Base-by-base conservation (phyloP, 768 basidiomycete species). In the Boletus tylopilopsis region DNA sequence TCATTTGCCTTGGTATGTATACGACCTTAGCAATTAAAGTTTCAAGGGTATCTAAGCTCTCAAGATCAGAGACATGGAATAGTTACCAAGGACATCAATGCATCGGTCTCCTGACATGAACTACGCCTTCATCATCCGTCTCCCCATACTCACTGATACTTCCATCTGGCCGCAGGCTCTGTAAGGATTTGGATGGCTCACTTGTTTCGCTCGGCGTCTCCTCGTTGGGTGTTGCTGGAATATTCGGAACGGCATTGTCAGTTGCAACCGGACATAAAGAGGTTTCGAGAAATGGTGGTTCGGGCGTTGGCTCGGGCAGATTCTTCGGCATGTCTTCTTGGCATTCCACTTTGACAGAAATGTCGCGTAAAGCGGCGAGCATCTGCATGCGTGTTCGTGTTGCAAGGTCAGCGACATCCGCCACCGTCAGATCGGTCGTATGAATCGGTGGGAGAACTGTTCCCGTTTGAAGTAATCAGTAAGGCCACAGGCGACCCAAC, bases 361-460 rank as follows among this genome's bases (percentile, higher is more conserved):
- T 90, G 34, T 92, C 87, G 48, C 76, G 75, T 48, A 99, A 73
- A 3, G 85, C 71, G 1, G 73, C 72, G 25, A 95, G 73, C 95
- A 99, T 99, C 61, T 80, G 71, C 54, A 84, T 78, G 21, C 84
- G 84, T 19, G 93, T 84, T 45, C 77, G 80, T 25, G 74, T 71
- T 0, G 81, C 73, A 23, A 99, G 81, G 5, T 75, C 74, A 19
- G 75, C 67, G 32, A 91, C 84, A 62, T 98, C 94, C 9, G 76
- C 78, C 2, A 75, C 61, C 5, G 84, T 85, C 41, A 94, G 67
- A 3, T 84, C 87, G 13, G 73, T 67, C 1, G 96, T 98, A 11
- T 81, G 68, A 41, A 95, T 79, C 0, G 95, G 92, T 15, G 93
- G 89, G n/a, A 99, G 80, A 42, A 97, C 96, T 97, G 61, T 32